Evolutionary conservation across 768 basidiomycete genomes (phyloP).

Genomic region (Lactarius vividus): DNA sequence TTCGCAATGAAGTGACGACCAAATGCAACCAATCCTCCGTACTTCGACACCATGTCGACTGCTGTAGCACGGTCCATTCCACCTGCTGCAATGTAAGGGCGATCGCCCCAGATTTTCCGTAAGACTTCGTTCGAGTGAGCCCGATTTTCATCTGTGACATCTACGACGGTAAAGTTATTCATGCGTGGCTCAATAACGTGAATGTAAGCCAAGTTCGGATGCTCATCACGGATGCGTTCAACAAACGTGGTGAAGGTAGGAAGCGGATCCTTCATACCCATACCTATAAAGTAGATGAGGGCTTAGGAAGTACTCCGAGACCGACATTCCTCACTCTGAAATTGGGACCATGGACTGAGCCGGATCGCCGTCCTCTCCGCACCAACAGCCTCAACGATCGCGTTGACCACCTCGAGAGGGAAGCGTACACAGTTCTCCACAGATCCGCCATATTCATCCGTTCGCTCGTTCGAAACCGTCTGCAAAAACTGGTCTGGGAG

Average conservation of each 20-base stretch:
- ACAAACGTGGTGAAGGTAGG: conserved; percentile 12
- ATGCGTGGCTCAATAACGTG: conserved; percentile 7
- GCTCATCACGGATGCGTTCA: conserved; percentile 3
- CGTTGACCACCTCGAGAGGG: conserved; percentile 39
- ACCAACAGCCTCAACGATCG: conserved; percentile 39
- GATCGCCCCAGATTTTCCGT: conserved; percentile 3
- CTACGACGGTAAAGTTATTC: too few relatives aligned
- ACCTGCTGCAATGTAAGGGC: conserved; percentile 11
- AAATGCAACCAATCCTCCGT: conserved; percentile 18
- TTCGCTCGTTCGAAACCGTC: conserved; percentile 37
- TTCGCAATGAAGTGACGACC: conserved; percentile 21
- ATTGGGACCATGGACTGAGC: conserved; percentile 36
- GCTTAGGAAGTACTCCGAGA: not conserved
- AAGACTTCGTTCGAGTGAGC: not conserved
- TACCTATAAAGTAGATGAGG: not conserved
- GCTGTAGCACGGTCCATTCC: conserved; percentile 16
- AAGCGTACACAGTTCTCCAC: conserved; percentile 45
- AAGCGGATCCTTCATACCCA: conserved; percentile 22
- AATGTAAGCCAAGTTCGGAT: conserved; percentile 18
- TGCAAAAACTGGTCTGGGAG: conserved; percentile 41
- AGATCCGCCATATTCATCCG: conserved; percentile 47
- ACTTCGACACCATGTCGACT: conserved; percentile 1
- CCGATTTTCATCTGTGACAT: not conserved
- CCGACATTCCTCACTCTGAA: conserved; percentile 29
- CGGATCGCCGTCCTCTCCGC: conserved; percentile 39